phyloP scores from a whole-genome alignment of 2,329 filamentous ascomycete genomes.

The Xylariaceae sp. region DNA sequence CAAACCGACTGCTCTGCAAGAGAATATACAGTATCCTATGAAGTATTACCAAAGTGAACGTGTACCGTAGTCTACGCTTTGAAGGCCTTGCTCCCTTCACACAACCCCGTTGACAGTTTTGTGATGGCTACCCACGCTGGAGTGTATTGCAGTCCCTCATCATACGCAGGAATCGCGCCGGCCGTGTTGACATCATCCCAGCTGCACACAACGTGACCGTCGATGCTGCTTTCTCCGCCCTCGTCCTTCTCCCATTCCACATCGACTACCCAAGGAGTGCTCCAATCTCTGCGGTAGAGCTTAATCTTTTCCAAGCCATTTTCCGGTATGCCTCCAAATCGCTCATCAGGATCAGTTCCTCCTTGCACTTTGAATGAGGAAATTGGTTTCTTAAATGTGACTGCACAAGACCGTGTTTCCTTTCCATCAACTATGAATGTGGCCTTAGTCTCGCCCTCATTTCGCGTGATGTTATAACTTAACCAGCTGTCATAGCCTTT shows the following conservation, averaged over 20 bases:
- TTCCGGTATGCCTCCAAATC: constrained; percentile 68
- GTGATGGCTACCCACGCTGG: constrained; percentile 81
- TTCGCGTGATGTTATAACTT: constrained; percentile 62
- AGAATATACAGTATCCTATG: no score
- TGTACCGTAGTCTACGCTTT: constrained; percentile 46
- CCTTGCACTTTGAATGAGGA: constrained; percentile 68
- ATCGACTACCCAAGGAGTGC: constrained; percentile 76
- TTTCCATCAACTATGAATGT: constrained; percentile 70
- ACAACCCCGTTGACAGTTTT: constrained; percentile 78
- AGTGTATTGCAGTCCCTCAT: constrained; percentile 77
- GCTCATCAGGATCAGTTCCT: constrained; percentile 62
- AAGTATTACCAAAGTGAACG: neutral
- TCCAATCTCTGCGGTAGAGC: constrained; percentile 84
- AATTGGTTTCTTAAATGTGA: constrained; percentile 74
- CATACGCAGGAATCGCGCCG: constrained; percentile 79
- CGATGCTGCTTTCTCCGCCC: constrained; percentile 49
- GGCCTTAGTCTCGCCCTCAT: constrained; percentile 53
- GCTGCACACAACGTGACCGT: constrained; percentile 74
- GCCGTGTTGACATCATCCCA: constrained; percentile 85
- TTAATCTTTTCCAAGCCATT: constrained; percentile 71
- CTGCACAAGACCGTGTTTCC: constrained; percentile 79
- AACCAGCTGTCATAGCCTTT: constrained; percentile 65
- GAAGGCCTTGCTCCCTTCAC: constrained; percentile 79
- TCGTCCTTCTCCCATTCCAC: constrained; percentile 64
- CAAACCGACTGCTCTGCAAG: no score